Percentiles rank a stretch among this genome's conserved stretches.
Conservation (phyloP, 768 basidiomycete genomes). For the Collybia sordida region DNA sequence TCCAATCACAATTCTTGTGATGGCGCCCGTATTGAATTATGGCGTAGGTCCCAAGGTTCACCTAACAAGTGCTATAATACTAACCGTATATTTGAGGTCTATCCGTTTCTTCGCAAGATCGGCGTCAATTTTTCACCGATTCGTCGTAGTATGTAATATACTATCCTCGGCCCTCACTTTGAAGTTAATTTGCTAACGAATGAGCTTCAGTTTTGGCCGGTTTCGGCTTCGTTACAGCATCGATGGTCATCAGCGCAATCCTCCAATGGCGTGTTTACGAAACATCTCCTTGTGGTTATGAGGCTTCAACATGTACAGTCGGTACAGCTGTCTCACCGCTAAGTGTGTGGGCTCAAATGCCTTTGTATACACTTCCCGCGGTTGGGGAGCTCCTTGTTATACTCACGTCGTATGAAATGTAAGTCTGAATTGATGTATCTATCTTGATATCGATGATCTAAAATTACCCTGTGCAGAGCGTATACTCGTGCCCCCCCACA, state of each 20-base stretch:
- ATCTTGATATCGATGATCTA: no score
- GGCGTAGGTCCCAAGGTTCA: conserved; percentile 3
- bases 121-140: conserved; percentile 29
- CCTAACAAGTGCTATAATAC: neutral
- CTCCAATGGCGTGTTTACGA: conserved; percentile 23
- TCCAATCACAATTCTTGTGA: conserved; percentile 27
- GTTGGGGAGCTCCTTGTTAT: conserved; percentile 17
- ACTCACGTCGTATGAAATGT: conserved; percentile 14
- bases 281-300: conserved; percentile 23
- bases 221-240: conserved; percentile 15
- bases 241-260: conserved; percentile 18
- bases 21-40: conserved; percentile 26
- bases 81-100: conserved; percentile 14
- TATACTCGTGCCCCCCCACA: conserved; percentile 41
- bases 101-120: conserved; percentile 26
- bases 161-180: no score
- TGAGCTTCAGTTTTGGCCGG: conserved; percentile 14
- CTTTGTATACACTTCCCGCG: conserved; percentile 20
- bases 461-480: conserved; percentile 14
- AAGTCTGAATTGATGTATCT: neutral
- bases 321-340: conserved; percentile 22
- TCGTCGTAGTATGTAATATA: conserved; percentile 15
- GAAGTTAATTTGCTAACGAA: neutral
- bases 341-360: conserved; percentile 22
- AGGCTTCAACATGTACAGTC: conserved; percentile 16